A percentile compares a stretch with the other conserved stretches of the same genome.
These are phyloP conservation scores for Trichosporon sp. DNA, from an alignment of 1,284 basidiomycete genomes.

Conservation along the genomic window DNA sequence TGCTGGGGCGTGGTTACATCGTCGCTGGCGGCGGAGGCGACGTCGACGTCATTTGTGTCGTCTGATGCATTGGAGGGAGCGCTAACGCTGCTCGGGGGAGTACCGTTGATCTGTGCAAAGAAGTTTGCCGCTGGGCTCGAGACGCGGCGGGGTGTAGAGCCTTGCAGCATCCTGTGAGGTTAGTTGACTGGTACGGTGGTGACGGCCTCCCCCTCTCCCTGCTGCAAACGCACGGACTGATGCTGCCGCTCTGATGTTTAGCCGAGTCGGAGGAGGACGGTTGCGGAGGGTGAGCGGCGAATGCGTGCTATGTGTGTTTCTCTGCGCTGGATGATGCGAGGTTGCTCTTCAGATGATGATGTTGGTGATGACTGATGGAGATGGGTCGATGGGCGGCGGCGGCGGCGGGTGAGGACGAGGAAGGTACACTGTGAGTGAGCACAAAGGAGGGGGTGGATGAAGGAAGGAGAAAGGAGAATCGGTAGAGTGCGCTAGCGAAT, in stretches of 20 bases:
- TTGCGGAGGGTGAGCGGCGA: background rate
- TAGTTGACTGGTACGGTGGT: background rate
- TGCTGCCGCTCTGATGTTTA: background rate
- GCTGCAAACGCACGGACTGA: background rate
- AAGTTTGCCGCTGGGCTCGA: background rate
- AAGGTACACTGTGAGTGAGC: no score
- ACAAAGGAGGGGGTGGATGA: background rate
- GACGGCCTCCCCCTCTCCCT: no score
- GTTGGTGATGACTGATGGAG: no score
- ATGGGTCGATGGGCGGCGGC: no score
- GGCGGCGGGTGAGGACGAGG: no score
- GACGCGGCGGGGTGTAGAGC: background rate
- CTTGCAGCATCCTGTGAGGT: background rate
- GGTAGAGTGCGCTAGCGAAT: background rate
- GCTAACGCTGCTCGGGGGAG: background rate
- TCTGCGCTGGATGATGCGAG: no score
- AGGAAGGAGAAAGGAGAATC: background rate
- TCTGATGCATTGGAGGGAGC: background rate
- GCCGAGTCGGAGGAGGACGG: background rate
- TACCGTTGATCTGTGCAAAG: background rate
- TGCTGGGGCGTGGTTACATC: background rate
- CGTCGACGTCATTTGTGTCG: background rate
- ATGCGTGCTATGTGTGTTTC: background rate
- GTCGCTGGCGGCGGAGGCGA: background rate
- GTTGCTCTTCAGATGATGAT: no score